Evolutionary conservation across 2,329 filamentous ascomycete genomes (phyloP), one percentile per base, ranked within the genome.

Genomic region (Claviceps citrina): DNA sequence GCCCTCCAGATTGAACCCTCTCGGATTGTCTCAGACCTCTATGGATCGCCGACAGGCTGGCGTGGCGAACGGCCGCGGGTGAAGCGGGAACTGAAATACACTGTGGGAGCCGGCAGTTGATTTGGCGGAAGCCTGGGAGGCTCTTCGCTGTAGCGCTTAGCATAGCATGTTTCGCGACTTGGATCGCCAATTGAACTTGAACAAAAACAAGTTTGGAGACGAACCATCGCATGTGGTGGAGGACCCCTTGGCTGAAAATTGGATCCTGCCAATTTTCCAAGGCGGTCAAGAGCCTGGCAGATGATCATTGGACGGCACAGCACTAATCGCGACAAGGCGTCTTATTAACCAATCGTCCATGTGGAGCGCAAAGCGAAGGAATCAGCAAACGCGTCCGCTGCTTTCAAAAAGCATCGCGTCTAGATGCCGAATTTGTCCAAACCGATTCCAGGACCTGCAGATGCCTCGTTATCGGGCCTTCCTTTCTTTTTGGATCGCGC

Each of bases 41-140:
- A 47, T 76, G 72, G 51, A 86, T 85, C 32, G 79, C 80, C 8
- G 79, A 81, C 44, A 84, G 67, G 31, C 54, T 59, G 22, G 57
- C 51, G 18, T 49, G 25, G 31, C 58, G 58, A 31, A 48, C 45
- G 13, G 45, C n/a, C 12, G 12, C 15, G 5, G 36, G 31, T 15
- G 10, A 5, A 16, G 19, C 10, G 15, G 9, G 18, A 9, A 22
- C 24, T 13, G 32, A 13, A 12, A 18, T 22, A 20, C 5, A 27
- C 12, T 30, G 24, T 24, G 28, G 28, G 6, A 20, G 10, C 13
- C 27, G 36, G 15, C 43, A 32, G n/a, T 52, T 35, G 5, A 49
- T 46, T 28, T 45, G 40, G 7, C 38, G 47, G 16, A 52, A 44
- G 43, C 53, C 49, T 30, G 33, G 40, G 31, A 43, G 47, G 37